A percentile compares a stretch with the other conserved stretches of the same genome.
These are phyloP conservation scores for Cajanus cajan DNA, from an alignment of 306 rosid species.

Conservation along the genomic window DNA sequence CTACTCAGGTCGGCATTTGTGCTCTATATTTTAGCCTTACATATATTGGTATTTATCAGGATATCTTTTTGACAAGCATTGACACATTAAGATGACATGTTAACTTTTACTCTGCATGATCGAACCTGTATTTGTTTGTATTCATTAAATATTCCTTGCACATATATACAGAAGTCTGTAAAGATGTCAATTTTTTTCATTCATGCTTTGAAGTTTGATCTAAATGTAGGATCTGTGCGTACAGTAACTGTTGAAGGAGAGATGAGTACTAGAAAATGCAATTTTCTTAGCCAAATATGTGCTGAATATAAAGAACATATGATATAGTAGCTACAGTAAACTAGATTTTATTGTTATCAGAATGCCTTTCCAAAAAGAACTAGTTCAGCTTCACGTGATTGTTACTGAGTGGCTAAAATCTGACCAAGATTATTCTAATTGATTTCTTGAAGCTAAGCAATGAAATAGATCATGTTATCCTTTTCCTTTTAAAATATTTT, in stretches of 20 bases:
- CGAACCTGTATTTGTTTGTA: conserved; percentile 22
- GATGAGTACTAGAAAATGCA: background rate
- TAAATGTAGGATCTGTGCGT: background rate
- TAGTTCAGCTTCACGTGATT: background rate
- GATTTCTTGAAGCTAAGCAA: background rate
- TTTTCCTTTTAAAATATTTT: background rate
- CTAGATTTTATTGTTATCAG: background rate
- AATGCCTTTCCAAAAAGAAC: background rate
- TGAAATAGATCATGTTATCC: background rate
- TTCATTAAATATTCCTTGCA: background rate
- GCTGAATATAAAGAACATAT: background rate
- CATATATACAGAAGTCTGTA: conserved; percentile 18
- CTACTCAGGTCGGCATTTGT: conserved; percentile 84
- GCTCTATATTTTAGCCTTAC: conserved; percentile 77
- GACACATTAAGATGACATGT: conserved; percentile 8
- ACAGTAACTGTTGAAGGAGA: background rate
- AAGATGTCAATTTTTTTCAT: background rate
- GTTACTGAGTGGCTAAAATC: background rate
- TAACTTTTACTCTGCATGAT: conserved; percentile 5
- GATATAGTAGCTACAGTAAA: background rate
- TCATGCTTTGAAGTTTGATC: background rate
- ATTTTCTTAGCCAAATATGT: background rate
- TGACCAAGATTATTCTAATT: background rate
- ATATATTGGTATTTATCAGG: conserved; percentile 79
- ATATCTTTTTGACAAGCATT: conserved; percentile 55